Conservation (phyloP, 768 basidiomycete species). For the Mycena alexandri region DNA sequence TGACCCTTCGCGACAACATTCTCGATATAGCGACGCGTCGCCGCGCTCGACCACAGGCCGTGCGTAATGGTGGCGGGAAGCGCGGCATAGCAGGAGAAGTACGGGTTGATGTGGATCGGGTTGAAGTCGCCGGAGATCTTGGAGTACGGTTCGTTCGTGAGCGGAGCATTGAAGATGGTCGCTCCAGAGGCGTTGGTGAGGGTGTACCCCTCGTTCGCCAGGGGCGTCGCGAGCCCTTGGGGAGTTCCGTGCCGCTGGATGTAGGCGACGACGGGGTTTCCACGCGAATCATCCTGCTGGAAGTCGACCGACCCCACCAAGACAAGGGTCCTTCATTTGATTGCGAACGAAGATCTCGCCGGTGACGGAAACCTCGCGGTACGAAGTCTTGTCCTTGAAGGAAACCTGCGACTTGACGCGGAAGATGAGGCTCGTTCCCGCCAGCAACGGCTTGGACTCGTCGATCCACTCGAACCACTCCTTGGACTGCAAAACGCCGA, state of each 20-base stretch:
- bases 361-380: constrained; percentile 81
- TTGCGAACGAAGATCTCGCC: constrained; percentile 92
- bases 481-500: constrained; percentile 94
- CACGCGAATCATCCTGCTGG: constrained; percentile 87
- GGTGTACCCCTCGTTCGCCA: constrained; percentile 90
- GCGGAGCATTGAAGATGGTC: constrained; percentile 83
- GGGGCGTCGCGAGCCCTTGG: constrained; percentile 80
- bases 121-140: constrained; percentile 98
- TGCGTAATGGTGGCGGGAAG: constrained; percentile 98
- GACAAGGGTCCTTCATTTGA: constrained; percentile 87
- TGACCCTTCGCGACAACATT: constrained; percentile 93
- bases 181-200: constrained; percentile 73
- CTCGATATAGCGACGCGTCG: constrained; percentile 93
- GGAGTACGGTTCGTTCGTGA: constrained; percentile 96
- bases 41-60: constrained; percentile 97
- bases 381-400: constrained; percentile 92
- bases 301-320: constrained; percentile 92
- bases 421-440: constrained; percentile 91
- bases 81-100: constrained; percentile 94
- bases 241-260: constrained; percentile 90
- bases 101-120: constrained; percentile 98
- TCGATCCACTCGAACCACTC: constrained; percentile 99
- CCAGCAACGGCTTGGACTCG: constrained; percentile 77
- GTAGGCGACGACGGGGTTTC: constrained; percentile 94
- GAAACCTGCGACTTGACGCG: constrained; percentile 86